A percentile compares a stretch with the other conserved stretches of the same genome.
These are phyloP conservation scores for Cymodocea nodosa DNA, from an alignment of 116 monocot species.

Conservation along the genomic window DNA sequence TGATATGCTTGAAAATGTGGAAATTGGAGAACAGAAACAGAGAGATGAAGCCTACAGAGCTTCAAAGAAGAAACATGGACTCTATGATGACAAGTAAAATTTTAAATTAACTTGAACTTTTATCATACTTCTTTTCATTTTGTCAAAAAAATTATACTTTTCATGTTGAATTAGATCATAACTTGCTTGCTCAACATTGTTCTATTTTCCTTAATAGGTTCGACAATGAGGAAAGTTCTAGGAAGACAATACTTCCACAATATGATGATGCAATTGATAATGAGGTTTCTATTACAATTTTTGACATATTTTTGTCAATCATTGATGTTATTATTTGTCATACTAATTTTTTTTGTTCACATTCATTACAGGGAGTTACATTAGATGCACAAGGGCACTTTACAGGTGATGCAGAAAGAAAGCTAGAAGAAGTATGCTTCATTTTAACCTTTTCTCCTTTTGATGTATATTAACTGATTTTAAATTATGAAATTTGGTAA, in stretches of 20 bases:
- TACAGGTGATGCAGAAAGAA: constrained; percentile 88
- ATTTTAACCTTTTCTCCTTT: background rate
- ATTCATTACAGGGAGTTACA: constrained; percentile 56
- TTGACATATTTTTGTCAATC: background rate
- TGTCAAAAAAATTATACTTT: background rate
- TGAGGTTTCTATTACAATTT: constrained; percentile 38
- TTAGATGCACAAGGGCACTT: constrained; percentile 84
- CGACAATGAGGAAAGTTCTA: constrained; percentile 37
- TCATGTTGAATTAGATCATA: background rate
- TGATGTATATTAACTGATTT: background rate
- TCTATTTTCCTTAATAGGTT: constrained; percentile 33
- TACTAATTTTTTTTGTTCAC: background rate
- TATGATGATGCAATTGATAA: constrained; percentile 74
- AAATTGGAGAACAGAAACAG: constrained; percentile 92
- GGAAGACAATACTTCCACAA: constrained; percentile 70
- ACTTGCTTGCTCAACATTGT: background rate
- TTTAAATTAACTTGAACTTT: background rate
- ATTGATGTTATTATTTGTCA: background rate
- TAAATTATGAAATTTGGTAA: background rate
- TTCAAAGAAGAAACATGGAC: constrained; percentile 67
- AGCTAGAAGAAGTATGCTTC: constrained; percentile 64
- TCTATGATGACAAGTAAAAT: constrained; percentile 72
- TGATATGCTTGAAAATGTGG: constrained; percentile 98
- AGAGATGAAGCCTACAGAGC: constrained; percentile 75
- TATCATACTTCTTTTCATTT: background rate